These are phyloP conservation scores for Pleurozium schreberi DNA, from an alignment of 225 moss, liverwort and hornwort species.

Conservation along the genomic window DNA sequence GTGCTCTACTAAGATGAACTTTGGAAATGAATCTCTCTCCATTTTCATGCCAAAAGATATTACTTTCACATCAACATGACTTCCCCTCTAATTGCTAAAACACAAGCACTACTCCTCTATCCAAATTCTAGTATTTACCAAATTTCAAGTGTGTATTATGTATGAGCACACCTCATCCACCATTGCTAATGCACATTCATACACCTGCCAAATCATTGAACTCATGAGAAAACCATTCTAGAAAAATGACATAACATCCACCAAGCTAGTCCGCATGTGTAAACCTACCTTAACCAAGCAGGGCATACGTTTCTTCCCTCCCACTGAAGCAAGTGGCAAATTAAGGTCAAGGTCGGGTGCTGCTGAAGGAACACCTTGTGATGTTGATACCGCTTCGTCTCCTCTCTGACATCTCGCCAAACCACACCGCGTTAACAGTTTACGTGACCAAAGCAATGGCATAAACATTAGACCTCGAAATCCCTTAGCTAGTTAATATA, in stretches of 20 bases:
- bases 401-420: conserved; percentile 29
- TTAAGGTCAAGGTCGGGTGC: conserved; percentile 51
- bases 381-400: conserved; percentile 16
- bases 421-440: background rate
- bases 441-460: background rate
- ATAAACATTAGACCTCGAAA: background rate
- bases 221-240: background rate
- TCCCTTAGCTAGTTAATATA: background rate
- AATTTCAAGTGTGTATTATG: too few relatives aligned
- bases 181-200: too few relatives aligned
- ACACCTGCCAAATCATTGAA: conserved; percentile 47
- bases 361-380: conserved; percentile 10
- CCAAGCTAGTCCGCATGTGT: background rate
- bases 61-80: too few relatives aligned
- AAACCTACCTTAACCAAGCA: conserved; percentile 84
- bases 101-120: too few relatives aligned
- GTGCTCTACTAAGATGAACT: background rate
- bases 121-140: too few relatives aligned
- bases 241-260: background rate
- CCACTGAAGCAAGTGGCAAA: conserved; percentile 49
- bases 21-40: too few relatives aligned
- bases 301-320: conserved; percentile 41
- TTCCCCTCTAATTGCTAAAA: too few relatives aligned
- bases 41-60: too few relatives aligned
- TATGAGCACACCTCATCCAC: too few relatives aligned